Evolutionary conservation across 2,329 filamentous ascomycete species (phyloP), one percentile per base, ranked within the genome.

Genomic region (Talaromyces rugulosus): DNA sequence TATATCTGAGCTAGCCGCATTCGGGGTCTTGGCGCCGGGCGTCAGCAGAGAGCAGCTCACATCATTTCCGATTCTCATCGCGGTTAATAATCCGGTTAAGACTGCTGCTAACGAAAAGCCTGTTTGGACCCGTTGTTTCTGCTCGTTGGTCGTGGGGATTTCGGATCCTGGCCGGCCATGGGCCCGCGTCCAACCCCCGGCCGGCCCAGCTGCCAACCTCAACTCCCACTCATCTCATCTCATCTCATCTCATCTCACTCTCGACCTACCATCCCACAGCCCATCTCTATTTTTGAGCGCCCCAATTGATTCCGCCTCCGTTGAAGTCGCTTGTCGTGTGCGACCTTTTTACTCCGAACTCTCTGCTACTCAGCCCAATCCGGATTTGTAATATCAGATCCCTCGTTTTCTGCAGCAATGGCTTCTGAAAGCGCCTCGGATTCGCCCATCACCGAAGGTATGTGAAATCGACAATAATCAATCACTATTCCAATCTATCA

Each of bases 371-470:
- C 50, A 16, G 11, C 18, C 28, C 50, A 31, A 6, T 53, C 50
- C 16, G 27, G 7, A 16, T 28, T n/a, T 31, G 27, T 30, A 31
- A 30, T 31, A 30, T 30, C 14, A 28, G 50, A 30, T 9, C 55
- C 23, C 68, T 62, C 65, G 42, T 28, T 36, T 31, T 42, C 62
- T 54, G 64, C 66, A 61, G 67, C 57, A 61, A 74, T 75, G 72
- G 65, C 71, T 60, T 66, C 66, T 56, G 67, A 70, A 62, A 59
- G 56, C 34, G 62, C 58, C 36, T 51, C 56, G 40, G 42, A n/a
- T 33, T 30, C 14, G 31, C 47, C 44, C 9, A 11, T 44, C 31
- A 30, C 33, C 18, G 30, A 51, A 31, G 57, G 57, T 59, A 52
- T 40, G 57, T 59, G 33, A 11, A 30, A 28, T 16, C 28, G 50